Base-by-base conservation (phyloP, 352 stramenopile species). In the Thalassiosira mediterranea region DNA sequence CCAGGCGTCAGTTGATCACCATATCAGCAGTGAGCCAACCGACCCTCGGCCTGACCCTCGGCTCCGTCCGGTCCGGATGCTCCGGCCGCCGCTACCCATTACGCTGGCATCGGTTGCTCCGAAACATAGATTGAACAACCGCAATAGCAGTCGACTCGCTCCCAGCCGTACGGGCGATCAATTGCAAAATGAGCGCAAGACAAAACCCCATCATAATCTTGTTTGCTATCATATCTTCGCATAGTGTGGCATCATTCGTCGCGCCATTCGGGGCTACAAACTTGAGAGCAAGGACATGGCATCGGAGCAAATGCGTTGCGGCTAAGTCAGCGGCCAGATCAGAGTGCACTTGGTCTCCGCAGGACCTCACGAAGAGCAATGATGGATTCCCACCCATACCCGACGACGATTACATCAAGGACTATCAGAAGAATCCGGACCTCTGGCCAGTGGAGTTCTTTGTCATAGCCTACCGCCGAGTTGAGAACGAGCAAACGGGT, bases 361-460 rank as follows among this genome's bases (percentile, higher is more conserved):
- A 81, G 40, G 72, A 81, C 58, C 56, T 81, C 56, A 81, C 69
- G 42, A 69, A n/a, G 31, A 44, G 69, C 47, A 72, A 68, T 28
- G 0, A 17, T 4, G 68, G 74, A 3, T 83, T 56, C 48, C 17
- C 15, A 38, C 57, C 57, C 10, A 78, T 82, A n/a, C 73, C 73
- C 25, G 19, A 73, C 8, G 42, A 78, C 37, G 73, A 82, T 28
- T 82, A 82, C 52, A 60, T 82, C n/a, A 82, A 83, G 48, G 47
- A 72, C 28, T 83, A 83, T 48, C 60, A 83, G 65, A 23, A 15
- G 2, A 68, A 76, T 62, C 74, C 67, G 37, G 46, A 78, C 7
- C 54, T 79, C 4, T 83, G 74, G 74, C 74, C 74, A 4, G 74
- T 83, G 0, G 74, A 83, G 48, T 79, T 79, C 51, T 83, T 83